These are phyloP conservation scores for Fragilariopsis cylindrus DNA, from an alignment of 108 stramenopile genomes.

Conservation along the genomic window DNA sequence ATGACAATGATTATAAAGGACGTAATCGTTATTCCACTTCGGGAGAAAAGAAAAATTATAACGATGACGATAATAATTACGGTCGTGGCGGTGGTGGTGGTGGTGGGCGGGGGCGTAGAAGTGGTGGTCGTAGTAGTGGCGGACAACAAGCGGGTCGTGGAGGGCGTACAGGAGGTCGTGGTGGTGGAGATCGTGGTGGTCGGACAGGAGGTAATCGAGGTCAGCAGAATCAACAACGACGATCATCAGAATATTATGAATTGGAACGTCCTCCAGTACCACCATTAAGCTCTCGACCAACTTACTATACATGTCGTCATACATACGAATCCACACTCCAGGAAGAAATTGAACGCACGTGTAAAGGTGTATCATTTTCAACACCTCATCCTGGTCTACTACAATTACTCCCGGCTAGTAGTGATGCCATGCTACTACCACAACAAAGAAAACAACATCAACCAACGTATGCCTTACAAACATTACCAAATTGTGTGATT, in stretches of 20 bases:
- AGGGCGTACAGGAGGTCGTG: neutral
- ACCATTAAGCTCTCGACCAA: slow-evolving; percentile 36
- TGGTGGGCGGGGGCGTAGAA: neutral
- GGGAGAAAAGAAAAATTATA: neutral
- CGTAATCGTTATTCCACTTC: slow-evolving; percentile 5
- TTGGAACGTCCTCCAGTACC: slow-evolving; percentile 18
- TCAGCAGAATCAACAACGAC: neutral
- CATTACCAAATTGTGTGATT: slow-evolving; percentile 41
- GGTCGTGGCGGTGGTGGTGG: neutral
- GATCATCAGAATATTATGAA: neutral
- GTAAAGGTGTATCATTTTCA: slow-evolving; percentile 2
- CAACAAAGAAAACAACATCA: slow-evolving; percentile 6
- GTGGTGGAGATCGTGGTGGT: neutral
- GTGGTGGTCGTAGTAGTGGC: neutral
- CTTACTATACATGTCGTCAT: slow-evolving; percentile 56
- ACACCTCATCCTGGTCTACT: slow-evolving; percentile 58
- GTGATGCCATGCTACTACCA: neutral
- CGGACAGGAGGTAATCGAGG: neutral
- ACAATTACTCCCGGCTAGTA: slow-evolving; percentile 11
- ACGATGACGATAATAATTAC: neutral
- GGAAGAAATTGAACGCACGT: slow-evolving; percentile 29
- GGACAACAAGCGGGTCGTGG: neutral
- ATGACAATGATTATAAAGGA: neutral
- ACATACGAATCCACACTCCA: slow-evolving; percentile 55
- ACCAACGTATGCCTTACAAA: slow-evolving; percentile 58